Evolutionary conservation across 345 rosid genomes (phyloP).

Genomic region (Rubroshorea leprosula): DNA sequence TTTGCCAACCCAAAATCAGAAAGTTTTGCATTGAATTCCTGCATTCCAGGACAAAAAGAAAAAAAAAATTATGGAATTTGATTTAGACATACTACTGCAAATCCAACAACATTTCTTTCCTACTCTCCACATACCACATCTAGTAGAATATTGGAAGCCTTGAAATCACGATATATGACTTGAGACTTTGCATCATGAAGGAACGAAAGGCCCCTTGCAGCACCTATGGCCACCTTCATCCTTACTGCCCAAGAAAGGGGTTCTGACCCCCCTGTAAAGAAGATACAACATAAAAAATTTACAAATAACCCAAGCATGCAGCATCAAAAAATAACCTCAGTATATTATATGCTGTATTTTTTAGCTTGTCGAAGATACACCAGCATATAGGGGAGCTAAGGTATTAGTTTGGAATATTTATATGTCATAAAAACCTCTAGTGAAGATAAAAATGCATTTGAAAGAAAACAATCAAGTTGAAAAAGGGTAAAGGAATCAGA

Average conservation of each 20-base stretch:
- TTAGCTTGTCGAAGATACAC: background rate
- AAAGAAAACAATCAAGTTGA: too few relatives aligned
- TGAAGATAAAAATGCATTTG: too few relatives aligned
- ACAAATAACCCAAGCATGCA: conserved; percentile 1
- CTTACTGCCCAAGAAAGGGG: conserved; percentile 85
- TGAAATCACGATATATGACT: conserved; percentile 89
- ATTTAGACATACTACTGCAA: background rate
- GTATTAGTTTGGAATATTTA: background rate
- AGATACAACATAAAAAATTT: conserved; percentile 12
- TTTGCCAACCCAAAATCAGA: conserved; percentile 65
- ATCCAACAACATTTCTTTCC: background rate
- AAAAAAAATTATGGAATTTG: background rate
- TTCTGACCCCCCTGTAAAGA: conserved; percentile 63
- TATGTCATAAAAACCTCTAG: too few relatives aligned
- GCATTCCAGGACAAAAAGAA: conserved; percentile 16
- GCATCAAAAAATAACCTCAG: conserved; percentile 1
- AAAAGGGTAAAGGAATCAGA: too few relatives aligned
- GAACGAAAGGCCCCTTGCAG: conserved; percentile 88
- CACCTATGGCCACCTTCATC: conserved; percentile 79
- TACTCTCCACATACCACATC: conserved; percentile 52
- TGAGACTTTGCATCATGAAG: conserved; percentile 87
- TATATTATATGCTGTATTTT: background rate
- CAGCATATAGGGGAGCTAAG: background rate
- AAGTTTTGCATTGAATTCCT: conserved; percentile 60
- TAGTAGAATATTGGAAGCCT: conserved; percentile 83